phyloP scores from a whole-genome alignment of 257 asterid genomes.

The Cinchona pubescens region DNA sequence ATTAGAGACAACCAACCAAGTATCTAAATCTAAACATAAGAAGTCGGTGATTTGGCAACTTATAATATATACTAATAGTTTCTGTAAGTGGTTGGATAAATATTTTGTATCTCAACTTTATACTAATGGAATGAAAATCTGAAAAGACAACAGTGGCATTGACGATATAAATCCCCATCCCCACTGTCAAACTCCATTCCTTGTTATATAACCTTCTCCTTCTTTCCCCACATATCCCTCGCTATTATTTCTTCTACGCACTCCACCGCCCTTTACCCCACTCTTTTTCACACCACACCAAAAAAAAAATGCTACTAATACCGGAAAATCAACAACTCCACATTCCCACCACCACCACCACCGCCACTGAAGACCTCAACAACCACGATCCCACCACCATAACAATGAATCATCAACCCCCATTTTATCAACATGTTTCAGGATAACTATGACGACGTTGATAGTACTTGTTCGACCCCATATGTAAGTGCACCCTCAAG shows the following conservation, averaged over 20 bases:
- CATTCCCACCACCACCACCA: conserved; percentile 30
- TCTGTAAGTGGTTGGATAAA: not conserved
- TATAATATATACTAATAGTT: too few species aligned
- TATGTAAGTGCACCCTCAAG: conserved; percentile 92
- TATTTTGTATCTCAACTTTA: too few species aligned
- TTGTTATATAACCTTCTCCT: not conserved
- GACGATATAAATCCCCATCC: conserved; percentile 35
- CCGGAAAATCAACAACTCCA: conserved; percentile 21
- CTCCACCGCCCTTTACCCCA: conserved; percentile 5
- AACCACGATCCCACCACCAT: too few species aligned
- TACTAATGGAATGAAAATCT: not conserved
- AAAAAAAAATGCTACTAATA: conserved; percentile 46
- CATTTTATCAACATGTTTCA: too few species aligned
- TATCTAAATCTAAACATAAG: too few species aligned
- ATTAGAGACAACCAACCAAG: too few species aligned
- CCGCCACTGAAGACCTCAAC: not conserved
- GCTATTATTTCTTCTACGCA: conserved; percentile 22
- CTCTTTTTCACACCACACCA: conserved; percentile 19
- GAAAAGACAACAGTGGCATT: conserved; percentile 35
- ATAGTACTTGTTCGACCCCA: conserved; percentile 86
- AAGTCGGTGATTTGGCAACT: too few species aligned
- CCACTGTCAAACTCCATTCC: conserved; percentile 15
- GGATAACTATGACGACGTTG: conserved; percentile 49
- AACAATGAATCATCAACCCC: too few species aligned
- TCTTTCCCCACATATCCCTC: too few species aligned